Percentiles rank a stretch among this genome's conserved stretches.
phyloP scores from a whole-genome alignment of 495 filamentous ascomycete genomes.

The Rostrohypoxylon terebratum region DNA sequence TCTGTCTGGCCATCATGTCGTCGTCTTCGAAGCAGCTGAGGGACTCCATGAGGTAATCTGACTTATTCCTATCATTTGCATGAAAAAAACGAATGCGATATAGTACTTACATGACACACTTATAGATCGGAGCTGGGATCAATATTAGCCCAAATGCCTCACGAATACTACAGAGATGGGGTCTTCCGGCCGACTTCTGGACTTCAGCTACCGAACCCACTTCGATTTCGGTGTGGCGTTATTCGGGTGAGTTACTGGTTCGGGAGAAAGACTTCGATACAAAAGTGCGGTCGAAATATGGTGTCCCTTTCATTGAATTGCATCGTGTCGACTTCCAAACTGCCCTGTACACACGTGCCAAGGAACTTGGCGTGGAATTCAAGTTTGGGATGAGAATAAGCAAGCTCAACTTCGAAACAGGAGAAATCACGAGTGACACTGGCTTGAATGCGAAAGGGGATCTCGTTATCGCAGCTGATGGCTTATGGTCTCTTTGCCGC shows the following conservation, averaged over 20 bases:
- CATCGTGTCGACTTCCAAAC: constrained; percentile 61
- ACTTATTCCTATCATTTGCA: not conserved
- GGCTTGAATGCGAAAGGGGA: constrained; percentile 54
- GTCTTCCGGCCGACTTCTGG: constrained; percentile 55
- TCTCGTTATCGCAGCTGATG: constrained; percentile 65
- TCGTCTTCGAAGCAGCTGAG: constrained; percentile 44
- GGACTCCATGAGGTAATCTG: constrained; percentile 47
- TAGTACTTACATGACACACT: not conserved
- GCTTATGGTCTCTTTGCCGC: constrained; percentile 62
- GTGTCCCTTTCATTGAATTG: constrained; percentile 55
- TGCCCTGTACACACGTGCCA: constrained; percentile 51
- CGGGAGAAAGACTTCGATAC: constrained; percentile 50
- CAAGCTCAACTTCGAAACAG: constrained; percentile 53
- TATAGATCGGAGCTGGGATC: constrained; percentile 60
- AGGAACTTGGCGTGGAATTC: constrained; percentile 53
- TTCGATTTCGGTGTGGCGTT: constrained; percentile 44
- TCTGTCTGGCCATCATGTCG: constrained; percentile 46
- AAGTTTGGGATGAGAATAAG: constrained; percentile 48
- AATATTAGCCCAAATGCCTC: constrained; percentile 60
- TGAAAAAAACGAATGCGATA: no score
- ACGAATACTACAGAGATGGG: constrained; percentile 61
- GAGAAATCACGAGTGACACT: constrained; percentile 52
- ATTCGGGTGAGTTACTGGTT: constrained; percentile 51
- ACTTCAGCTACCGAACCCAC: constrained; percentile 45
- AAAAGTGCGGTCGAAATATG: constrained; percentile 49